Percentiles rank a stretch among this genome's conserved stretches.
These are phyloP conservation scores for Drechslerella dactyloides DNA, from an alignment of 2,329 filamentous ascomycete species.

Conservation along the genomic window DNA sequence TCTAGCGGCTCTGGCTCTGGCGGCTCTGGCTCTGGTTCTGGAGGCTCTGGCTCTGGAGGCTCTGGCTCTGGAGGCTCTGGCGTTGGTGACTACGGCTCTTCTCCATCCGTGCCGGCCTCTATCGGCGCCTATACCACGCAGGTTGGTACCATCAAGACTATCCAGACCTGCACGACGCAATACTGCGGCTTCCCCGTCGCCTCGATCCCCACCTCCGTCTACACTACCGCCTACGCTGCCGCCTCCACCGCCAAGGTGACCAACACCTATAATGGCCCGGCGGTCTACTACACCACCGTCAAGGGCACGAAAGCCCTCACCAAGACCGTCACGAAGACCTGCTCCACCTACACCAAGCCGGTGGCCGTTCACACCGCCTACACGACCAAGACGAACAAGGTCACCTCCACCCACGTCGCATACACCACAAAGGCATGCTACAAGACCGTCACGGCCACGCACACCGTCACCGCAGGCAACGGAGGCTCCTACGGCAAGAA, in stretches of 20 bases:
- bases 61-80: not conserved
- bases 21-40: not conserved
- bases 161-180: constrained; percentile 33
- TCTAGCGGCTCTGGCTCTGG: not conserved
- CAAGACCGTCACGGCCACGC: constrained; percentile 18
- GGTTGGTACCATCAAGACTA: constrained; percentile 25
- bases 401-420: constrained; percentile 16
- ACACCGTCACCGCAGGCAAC: constrained; percentile 5
- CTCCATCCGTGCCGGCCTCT: constrained; percentile 14
- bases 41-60: no score
- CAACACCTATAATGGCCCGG: constrained; percentile 5
- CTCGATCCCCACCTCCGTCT: constrained; percentile 12
- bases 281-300: constrained; percentile 13
- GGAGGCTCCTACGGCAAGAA: constrained; percentile 28
- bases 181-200: constrained; percentile 21
- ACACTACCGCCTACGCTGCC: constrained; percentile 4
- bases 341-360: constrained; percentile 16
- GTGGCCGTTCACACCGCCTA: constrained; percentile 25
- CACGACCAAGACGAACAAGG: constrained; percentile 18
- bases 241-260: constrained; percentile 7
- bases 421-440: not conserved
- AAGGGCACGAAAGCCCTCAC: constrained; percentile 24
- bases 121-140: constrained; percentile 20
- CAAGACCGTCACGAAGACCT: constrained; percentile 32
- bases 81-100: not conserved